Conservation (phyloP, 495 filamentous ascomycete genomes). For the Aspergillus saccharolyticus region DNA sequence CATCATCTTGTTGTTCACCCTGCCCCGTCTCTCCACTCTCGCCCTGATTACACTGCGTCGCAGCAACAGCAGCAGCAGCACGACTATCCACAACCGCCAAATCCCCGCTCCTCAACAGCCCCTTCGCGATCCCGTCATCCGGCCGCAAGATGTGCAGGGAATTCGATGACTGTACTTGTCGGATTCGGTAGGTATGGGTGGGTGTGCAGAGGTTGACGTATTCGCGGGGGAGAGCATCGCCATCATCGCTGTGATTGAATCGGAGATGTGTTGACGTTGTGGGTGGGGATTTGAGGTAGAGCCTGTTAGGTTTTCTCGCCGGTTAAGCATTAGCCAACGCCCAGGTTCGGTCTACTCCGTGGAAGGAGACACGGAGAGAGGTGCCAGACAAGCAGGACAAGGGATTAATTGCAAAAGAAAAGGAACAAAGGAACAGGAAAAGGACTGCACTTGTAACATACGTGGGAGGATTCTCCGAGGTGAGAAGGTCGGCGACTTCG, state of each 20-base stretch:
- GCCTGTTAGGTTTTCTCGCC: conserved; percentile 40
- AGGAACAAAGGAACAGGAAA: neutral
- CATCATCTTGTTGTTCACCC: no score
- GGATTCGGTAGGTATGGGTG: conserved; percentile 67
- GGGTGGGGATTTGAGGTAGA: conserved; percentile 58
- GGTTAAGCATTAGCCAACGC: neutral
- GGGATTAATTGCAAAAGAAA: no score
- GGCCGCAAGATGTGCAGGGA: conserved; percentile 67
- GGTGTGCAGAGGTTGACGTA: conserved; percentile 71
- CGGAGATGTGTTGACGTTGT: neutral
- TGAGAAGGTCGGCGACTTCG: conserved; percentile 62
- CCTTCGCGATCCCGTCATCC: conserved; percentile 15
- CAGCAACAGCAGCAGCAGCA: no score
- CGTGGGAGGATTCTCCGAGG: conserved; percentile 55
- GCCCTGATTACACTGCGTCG: no score
- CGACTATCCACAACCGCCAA: conserved; percentile 22
- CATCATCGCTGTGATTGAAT: neutral
- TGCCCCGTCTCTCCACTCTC: no score
- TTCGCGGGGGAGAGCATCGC: conserved; percentile 33
- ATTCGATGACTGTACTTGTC: conserved; percentile 90
- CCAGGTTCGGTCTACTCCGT: no score
- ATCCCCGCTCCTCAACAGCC: conserved; percentile 19
- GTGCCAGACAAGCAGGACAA: no score
- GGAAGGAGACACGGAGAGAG: no score
- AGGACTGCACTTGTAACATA: conserved; percentile 27